A percentile compares a stretch with the other conserved stretches of the same genome.
Conservation (phyloP, 2,329 filamentous ascomycete genomes). For the Hypoxylon sp. region DNA sequence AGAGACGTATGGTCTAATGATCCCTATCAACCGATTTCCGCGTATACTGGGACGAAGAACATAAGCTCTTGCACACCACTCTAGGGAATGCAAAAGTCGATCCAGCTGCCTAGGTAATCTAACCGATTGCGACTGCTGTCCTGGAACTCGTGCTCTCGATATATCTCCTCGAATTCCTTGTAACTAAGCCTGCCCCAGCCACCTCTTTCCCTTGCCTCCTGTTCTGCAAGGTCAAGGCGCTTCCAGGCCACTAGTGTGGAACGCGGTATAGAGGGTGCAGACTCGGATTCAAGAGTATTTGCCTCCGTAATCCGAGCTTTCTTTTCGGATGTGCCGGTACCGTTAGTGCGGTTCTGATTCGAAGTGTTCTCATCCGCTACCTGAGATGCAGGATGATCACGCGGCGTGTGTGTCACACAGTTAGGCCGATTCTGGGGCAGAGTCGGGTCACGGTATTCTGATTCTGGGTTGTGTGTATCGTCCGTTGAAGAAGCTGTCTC, state of each 20-base stretch:
- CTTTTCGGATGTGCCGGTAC: neutral
- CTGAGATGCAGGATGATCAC: neutral
- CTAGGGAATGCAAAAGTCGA: slow-evolving; percentile 81
- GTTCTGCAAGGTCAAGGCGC: slow-evolving; percentile 74
- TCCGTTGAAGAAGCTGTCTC: slow-evolving; percentile 37
- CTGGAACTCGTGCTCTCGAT: slow-evolving; percentile 69
- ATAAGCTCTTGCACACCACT: neutral
- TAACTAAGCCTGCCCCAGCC: slow-evolving; percentile 85
- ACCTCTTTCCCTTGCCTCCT: slow-evolving; percentile 78
- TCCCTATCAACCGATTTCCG: neutral
- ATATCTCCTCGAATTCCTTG: slow-evolving; percentile 83
- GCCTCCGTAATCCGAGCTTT: slow-evolving; percentile 19
- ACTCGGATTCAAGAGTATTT: slow-evolving; percentile 40
- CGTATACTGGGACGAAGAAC: neutral
- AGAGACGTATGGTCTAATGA: neutral
- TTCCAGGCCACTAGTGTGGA: slow-evolving; percentile 65
- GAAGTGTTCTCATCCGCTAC: slow-evolving; percentile 1
- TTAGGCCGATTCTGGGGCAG: slow-evolving; percentile 79
- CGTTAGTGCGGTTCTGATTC: neutral
- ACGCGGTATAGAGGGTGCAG: slow-evolving; percentile 53
- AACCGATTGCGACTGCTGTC: slow-evolving; percentile 74
- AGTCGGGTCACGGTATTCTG: slow-evolving; percentile 69
- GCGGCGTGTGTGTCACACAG: slow-evolving; percentile 50
- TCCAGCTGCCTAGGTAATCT: slow-evolving; percentile 90
- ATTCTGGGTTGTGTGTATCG: slow-evolving; percentile 24